Evolutionary conservation across 345 rosid species (phyloP), one percentile per base, ranked within the genome.

Genomic region (Melaleuca alternifolia): DNA sequence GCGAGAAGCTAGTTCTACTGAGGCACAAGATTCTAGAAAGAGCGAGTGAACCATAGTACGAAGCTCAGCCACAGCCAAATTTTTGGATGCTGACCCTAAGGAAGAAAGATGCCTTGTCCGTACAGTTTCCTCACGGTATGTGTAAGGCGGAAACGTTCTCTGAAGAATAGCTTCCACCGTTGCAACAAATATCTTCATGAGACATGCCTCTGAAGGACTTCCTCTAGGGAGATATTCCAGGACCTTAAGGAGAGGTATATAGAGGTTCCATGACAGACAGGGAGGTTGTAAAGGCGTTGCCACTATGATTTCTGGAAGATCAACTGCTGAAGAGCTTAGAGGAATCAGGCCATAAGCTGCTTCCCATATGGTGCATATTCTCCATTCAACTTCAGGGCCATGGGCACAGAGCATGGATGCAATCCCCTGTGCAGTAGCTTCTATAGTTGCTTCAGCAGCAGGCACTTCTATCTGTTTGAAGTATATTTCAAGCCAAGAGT

Each of bases 321-420:
- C 99, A 87, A 97, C 97, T 11, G 93, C 98, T 18, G 99, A 97
- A 85, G 99, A 97, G 87, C 97, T 95, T 87, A 97, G 90, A 54
- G 99, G 99, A 89, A 97, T 95, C 88, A 97, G 87, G 75, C 99
- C 99, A 86, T 97, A 97, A 52, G 99, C 98, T 84, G 99, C 99
- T 93, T 97, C 99, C 99, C 99, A 97, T 83, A 97, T 97, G 51
- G 99, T 97, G 90, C 99, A 97, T 61, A 97, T 97, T 92, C 99
- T 93, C 99, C 99, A 97, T 84, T 97, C 99, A 83, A 97, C 99
- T 90, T 97, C 98, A 48, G 99, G 98, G 71, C 99, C 99, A 84
- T 97, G 99, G 88, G 98, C 99, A 91, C 99, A 97, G 87, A 97
- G 99, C 98, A 97, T 95, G 21, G 99, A 97, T 51, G 99, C 98